These are phyloP conservation scores for Clavispora vitiphila DNA, from an alignment of 805 yeast species.

Conservation along the genomic window DNA sequence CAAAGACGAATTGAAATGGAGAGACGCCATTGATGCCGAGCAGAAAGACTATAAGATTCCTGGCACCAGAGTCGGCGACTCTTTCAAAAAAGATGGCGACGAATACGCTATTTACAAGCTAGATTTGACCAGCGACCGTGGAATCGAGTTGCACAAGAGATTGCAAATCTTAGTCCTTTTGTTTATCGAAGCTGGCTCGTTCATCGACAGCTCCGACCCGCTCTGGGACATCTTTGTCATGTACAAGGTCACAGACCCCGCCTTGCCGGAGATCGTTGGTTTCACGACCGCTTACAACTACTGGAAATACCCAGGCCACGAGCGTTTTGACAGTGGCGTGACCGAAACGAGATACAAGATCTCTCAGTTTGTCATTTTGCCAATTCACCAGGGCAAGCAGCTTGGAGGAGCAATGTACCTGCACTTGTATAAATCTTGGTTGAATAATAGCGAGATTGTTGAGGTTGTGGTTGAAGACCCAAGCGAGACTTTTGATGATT, in stretches of 20 bases:
- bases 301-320: constrained; percentile 63
- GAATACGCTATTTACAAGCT: constrained; percentile 50
- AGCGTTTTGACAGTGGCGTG: constrained; percentile 43
- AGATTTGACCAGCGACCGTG: constrained; percentile 34
- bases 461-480: constrained; percentile 95
- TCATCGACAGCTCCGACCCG: constrained; percentile 69
- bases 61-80: constrained; percentile 26
- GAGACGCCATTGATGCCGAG: constrained; percentile 48
- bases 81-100: constrained; percentile 32
- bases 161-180: constrained; percentile 76
- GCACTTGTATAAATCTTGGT: constrained; percentile 52
- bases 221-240: constrained; percentile 76
- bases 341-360: constrained; percentile 60
- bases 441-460: constrained; percentile 43
- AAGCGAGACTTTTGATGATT: constrained; percentile 83
- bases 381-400: constrained; percentile 71
- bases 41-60: constrained; percentile 39
- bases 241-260: constrained; percentile 21
- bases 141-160: constrained; percentile 55
- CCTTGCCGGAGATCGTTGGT: constrained; percentile 55
- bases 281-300: constrained; percentile 81
- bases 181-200: constrained; percentile 92
- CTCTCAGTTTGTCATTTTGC: constrained; percentile 81
- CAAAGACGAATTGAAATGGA: constrained; percentile 69
- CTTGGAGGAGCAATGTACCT: constrained; percentile 69